Base-by-base conservation (phyloP, 176 grass and related monocot species). In the Miscanthus lutarioriparius region DNA sequence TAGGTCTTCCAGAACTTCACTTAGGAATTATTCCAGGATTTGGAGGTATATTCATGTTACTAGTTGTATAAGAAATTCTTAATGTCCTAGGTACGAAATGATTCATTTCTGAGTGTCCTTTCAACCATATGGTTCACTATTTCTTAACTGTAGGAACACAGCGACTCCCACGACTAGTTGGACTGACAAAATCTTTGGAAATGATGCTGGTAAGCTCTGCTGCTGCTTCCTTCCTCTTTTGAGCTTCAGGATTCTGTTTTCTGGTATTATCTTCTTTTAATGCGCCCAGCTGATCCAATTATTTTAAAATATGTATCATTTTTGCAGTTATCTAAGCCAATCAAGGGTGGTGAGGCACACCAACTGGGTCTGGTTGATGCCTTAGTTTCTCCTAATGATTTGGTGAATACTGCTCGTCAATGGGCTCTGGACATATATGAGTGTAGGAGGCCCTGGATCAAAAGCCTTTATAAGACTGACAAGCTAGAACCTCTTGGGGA, bases 341-440 rank as follows among this genome's bases (percentile, higher is more conserved):
- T 98, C 75, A 91, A 93, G 51, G 93, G 87, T 40, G 81, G 88
- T 64, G 91, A 98, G 80, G 96, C 96, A 78, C 76, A 91, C 73
- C 62, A 83, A 54, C 14, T 95, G 30, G 96, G 91, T 79, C 83
- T 98, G 62, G 91, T 98, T 74, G 96, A 98, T 92, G 86, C 84
- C 70, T 61, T 98, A 67, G 91, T 94, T 88, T 90, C 87, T 71
- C 81, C 89, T 72, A 86, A 93, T 78, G 96, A 95, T 70, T 93
- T 98, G 78, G 78, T 98, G 65, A 86, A 82, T 77, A 87, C 86
- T 49, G 91, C 93, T 73, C 85, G 91, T 43, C 39, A 71, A 66
- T 98, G 89, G 91, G 93, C 96, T 82, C 87, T 98, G 62, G 96
- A 94, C 87, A 92, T 98, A 73, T 87, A 68, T 30, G 91, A 98